These are phyloP conservation scores for Escovopsis sp. DNA, from an alignment of 2,329 filamentous ascomycete species.

Conservation along the genomic window DNA sequence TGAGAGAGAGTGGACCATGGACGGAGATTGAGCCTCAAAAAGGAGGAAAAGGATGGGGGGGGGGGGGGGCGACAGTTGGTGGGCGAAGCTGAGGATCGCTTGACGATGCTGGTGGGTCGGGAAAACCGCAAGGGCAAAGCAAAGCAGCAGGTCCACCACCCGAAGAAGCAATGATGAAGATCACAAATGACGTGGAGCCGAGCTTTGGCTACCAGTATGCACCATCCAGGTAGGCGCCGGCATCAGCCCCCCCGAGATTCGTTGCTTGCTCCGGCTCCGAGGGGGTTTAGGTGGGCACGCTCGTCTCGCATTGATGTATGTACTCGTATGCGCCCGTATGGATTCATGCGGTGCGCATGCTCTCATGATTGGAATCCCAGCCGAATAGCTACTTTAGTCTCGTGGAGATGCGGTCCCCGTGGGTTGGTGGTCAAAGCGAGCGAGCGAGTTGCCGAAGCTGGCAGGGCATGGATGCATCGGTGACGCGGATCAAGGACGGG, in stretches of 20 bases:
- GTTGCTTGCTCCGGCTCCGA: neutral
- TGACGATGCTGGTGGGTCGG: neutral
- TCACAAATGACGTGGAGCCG: neutral
- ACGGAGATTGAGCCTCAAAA: neutral
- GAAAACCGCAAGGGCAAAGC: no score
- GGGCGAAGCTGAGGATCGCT: neutral
- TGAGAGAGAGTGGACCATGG: neutral
- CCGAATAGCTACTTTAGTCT: neutral
- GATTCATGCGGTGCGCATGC: neutral
- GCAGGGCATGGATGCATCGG: neutral
- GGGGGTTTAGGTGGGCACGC: neutral
- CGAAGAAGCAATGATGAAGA: neutral
- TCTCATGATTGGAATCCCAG: neutral
- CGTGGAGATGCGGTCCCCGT: neutral
- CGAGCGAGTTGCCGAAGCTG: neutral
- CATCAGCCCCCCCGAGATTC: neutral
- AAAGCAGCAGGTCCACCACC: neutral
- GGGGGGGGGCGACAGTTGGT: neutral
- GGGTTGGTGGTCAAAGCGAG: neutral
- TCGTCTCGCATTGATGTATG: neutral
- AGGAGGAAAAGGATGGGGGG: neutral
- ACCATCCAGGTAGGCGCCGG: neutral
- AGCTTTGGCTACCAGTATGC: neutral
- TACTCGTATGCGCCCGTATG: no score
- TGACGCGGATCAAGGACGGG: neutral